Evolutionary conservation across 2,329 filamentous ascomycete species (phyloP).

Genomic region (Beauveria bassiana): DNA sequence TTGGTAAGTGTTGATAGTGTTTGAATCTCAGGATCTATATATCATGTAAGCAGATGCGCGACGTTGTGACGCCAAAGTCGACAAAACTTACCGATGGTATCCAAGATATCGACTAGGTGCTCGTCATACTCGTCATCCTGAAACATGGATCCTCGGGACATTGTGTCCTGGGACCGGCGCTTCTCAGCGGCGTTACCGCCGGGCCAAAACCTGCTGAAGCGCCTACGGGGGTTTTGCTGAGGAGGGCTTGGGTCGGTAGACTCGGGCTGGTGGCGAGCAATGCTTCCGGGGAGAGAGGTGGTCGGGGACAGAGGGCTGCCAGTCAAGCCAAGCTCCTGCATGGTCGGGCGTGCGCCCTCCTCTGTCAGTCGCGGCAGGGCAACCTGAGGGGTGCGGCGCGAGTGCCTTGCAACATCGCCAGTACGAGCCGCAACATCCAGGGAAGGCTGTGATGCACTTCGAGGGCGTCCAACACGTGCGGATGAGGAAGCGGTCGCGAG

Average conservation of each 20-base stretch:
- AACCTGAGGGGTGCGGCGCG: slow-evolving; percentile 24
- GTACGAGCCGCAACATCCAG: slow-evolving; percentile 17
- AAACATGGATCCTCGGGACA: not conserved
- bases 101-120: slow-evolving; percentile 32
- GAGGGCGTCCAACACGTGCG: slow-evolving; percentile 23
- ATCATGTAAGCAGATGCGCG: slow-evolving; percentile 4
- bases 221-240: slow-evolving; percentile 1
- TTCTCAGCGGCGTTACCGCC: not conserved
- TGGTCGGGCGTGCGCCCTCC: slow-evolving; percentile 28
- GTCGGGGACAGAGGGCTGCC: slow-evolving; percentile 19
- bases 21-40: slow-evolving; percentile 72
- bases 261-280: not conserved
- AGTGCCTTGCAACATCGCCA: slow-evolving; percentile 20
- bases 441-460: slow-evolving; percentile 30
- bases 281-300: slow-evolving; percentile 20
- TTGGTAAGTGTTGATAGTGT: slow-evolving; percentile 80
- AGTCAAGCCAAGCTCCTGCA: slow-evolving; percentile 25
- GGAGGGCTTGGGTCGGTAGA: not conserved
- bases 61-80: not conserved
- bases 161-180: slow-evolving; percentile 2
- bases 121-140: slow-evolving; percentile 28
- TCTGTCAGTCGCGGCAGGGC: slow-evolving; percentile 33
- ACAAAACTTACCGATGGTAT: slow-evolving; percentile 28
- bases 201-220: slow-evolving; percentile 10
- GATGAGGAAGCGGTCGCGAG: not conserved